phyloP scores from a whole-genome alignment of 352 stramenopile genomes.

The Phytophthora ohioensis region DNA sequence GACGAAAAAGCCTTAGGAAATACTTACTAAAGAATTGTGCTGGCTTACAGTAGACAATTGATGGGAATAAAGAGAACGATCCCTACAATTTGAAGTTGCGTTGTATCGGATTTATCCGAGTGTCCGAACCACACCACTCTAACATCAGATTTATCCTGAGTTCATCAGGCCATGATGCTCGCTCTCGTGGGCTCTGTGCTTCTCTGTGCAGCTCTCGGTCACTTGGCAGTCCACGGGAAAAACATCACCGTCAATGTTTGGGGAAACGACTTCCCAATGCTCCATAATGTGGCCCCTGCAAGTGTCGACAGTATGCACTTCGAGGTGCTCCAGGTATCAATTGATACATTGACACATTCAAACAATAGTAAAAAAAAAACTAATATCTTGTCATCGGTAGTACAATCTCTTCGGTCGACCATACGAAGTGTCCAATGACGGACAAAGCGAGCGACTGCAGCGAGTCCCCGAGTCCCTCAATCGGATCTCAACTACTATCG shows the following conservation, averaged over 20 bases:
- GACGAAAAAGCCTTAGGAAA: background rate
- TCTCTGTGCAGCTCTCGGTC: background rate
- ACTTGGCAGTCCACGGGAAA: background rate
- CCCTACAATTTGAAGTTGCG: no score
- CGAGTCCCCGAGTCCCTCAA: conserved; percentile 66
- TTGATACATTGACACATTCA: conserved; percentile 1
- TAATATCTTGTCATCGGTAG: conserved; percentile 28
- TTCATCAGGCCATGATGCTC: conserved; percentile 9
- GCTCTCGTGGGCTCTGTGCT: conserved; percentile 9
- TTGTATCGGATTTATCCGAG: background rate
- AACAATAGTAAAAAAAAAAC: background rate
- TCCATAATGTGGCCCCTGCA: background rate
- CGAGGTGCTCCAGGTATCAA: conserved; percentile 64
- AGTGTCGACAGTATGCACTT: conserved; percentile 47
- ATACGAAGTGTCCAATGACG: conserved; percentile 74
- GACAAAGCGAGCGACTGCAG: conserved; percentile 67
- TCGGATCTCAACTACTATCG: conserved; percentile 56
- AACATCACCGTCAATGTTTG: conserved; percentile 14
- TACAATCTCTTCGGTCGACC: conserved; percentile 88
- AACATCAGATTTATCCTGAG: conserved; percentile 2
- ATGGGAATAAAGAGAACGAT: conserved; percentile 1
- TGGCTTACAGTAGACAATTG: background rate
- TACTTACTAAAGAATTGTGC: background rate
- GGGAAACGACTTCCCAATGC: conserved; percentile 2
- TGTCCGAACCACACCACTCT: background rate